Percentiles rank a stretch among this genome's conserved stretches.
Conservation (phyloP, 2,329 filamentous ascomycete genomes). For the Leptographium flavum region DNA sequence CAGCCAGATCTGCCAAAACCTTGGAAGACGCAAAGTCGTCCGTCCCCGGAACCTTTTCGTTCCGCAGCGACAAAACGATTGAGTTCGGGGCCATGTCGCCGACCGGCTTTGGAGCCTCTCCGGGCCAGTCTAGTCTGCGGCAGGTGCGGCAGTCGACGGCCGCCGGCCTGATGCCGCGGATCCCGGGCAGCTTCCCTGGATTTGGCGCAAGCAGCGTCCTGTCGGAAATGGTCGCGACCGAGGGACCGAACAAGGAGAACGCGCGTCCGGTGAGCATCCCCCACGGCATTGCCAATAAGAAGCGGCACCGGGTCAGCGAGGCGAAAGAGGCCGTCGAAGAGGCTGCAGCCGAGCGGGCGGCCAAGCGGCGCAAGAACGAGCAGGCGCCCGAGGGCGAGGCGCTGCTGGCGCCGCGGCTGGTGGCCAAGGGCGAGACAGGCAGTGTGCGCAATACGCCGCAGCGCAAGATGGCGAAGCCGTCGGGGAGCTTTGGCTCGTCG, state of each 20-base stretch:
- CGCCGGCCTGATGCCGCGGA: slow-evolving; percentile 7
- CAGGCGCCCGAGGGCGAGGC: slow-evolving; percentile 36
- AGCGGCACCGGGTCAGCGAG: slow-evolving; percentile 42
- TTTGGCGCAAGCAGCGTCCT: neutral
- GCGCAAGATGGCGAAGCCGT: neutral
- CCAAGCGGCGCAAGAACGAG: slow-evolving; percentile 44
- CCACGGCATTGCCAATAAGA: slow-evolving; percentile 51
- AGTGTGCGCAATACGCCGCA: slow-evolving; percentile 4
- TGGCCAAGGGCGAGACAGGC: slow-evolving; percentile 10
- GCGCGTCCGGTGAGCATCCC: slow-evolving; percentile 23
- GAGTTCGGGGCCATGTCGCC: slow-evolving; percentile 34
- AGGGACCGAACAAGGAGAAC: slow-evolving; percentile 41
- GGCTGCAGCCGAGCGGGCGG: slow-evolving; percentile 31
- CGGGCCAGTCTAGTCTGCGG: slow-evolving; percentile 46
- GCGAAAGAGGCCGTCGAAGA: slow-evolving; percentile 41
- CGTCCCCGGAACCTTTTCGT: slow-evolving; percentile 45
- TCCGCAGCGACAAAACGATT: slow-evolving; percentile 53
- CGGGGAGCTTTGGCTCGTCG: slow-evolving; percentile 10
- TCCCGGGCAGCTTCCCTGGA: slow-evolving; percentile 26
- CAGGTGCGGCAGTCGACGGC: slow-evolving; percentile 40
- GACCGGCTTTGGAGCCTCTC: slow-evolving; percentile 39
- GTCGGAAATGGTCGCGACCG: slow-evolving; percentile 9
- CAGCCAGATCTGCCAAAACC: slow-evolving; percentile 6
- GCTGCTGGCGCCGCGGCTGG: slow-evolving; percentile 33
- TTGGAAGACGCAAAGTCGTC: slow-evolving; percentile 18